A percentile compares a stretch with the other conserved stretches of the same genome.
These are phyloP conservation scores for Emmonsia crescens DNA, from an alignment of 2,329 filamentous ascomycete genomes.

Conservation along the genomic window DNA sequence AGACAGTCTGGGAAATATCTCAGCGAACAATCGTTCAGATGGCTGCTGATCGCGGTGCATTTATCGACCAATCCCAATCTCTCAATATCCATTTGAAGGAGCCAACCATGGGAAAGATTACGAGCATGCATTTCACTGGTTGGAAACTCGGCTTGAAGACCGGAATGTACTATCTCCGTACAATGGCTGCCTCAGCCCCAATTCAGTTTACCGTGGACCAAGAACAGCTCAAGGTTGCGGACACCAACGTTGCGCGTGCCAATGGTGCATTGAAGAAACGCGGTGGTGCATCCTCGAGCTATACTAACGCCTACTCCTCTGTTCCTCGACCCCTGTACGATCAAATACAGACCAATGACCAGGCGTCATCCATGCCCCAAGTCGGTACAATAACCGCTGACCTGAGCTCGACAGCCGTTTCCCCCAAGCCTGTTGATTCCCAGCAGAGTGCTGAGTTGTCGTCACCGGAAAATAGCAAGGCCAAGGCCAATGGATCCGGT, in stretches of 20 bases:
- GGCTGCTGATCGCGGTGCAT: slow-evolving; percentile 95
- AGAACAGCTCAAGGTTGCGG: slow-evolving; percentile 77
- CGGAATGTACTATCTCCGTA: slow-evolving; percentile 99
- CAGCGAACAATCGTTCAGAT: slow-evolving; percentile 94
- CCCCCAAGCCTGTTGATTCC: slow-evolving; percentile 50
- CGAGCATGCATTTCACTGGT: slow-evolving; percentile 96
- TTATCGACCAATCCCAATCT: slow-evolving; percentile 97
- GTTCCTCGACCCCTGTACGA: slow-evolving; percentile 57
- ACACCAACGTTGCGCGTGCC: slow-evolving; percentile 61
- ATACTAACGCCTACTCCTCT: slow-evolving; percentile 47
- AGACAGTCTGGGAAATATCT: slow-evolving; percentile 99
- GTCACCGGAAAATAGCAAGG: slow-evolving; percentile 51
- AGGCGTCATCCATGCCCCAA: slow-evolving; percentile 18
- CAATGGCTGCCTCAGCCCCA: slow-evolving; percentile 88
- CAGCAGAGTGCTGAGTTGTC: slow-evolving; percentile 52
- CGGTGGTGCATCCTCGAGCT: slow-evolving; percentile 46
- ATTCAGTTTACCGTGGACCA: slow-evolving; percentile 99
- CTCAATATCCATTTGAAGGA: slow-evolving; percentile 99
- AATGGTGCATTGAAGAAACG: slow-evolving; percentile 58
- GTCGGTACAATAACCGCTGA: slow-evolving; percentile 36
- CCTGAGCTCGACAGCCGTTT: slow-evolving; percentile 46
- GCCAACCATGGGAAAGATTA: slow-evolving; percentile 99
- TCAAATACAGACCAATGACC: slow-evolving; percentile 19
- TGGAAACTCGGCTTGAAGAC: slow-evolving; percentile 99
- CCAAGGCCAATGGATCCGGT: slow-evolving; percentile 35